Base-by-base conservation (phyloP, 2,329 filamentous ascomycete genomes). In the Thermochaetoides dissita region DNA sequence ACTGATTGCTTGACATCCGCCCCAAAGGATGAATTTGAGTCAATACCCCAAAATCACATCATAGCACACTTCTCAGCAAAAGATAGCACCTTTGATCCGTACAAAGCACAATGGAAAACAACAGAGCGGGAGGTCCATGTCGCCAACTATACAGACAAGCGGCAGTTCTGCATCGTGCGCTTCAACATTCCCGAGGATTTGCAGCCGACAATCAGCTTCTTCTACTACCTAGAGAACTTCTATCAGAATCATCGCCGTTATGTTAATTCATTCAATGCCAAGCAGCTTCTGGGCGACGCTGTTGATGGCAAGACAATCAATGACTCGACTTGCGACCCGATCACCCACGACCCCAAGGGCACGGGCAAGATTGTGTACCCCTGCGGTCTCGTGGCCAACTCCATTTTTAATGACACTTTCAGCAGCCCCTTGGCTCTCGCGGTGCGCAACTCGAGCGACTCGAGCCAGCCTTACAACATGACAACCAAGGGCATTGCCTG, bases 191-290 rank as follows among this genome's bases (percentile, higher is more conserved):
- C 86, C 1, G 80, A 89, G 54, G 67, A 78, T 45, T 80, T 98
- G 62, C 70, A 73, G 3, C 76, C 87, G 1, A 87, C 89, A 0
- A 84, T 98, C 8, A 74, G 89, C 47, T 78, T 96, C 62, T 98
- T 95, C 68, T 98, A 98, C 63, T 82, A 83, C 52, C 78, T 98
- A 49, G 89, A 86, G 44, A 94, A 96, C 65, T 98, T 98, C 66
- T 96, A 96, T 67, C 91, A 98, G 63, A 98, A 98, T 59, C 91
- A 98, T 59, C 82, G 91, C 51, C 81, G 89, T 61, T 98, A 98
- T 53, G 91, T 95, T 46, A 84, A 86, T 57, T 94, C 85, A 1
- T 82, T 94, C 55, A 82, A 88, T 56, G 72, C 80, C 44, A 71
- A 84, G 40, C 91, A 98, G 62, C 69, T 98, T 41, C 65, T 81